phyloP scores from a whole-genome alignment of 345 rosid species.

The Excoecaria agallocha region DNA sequence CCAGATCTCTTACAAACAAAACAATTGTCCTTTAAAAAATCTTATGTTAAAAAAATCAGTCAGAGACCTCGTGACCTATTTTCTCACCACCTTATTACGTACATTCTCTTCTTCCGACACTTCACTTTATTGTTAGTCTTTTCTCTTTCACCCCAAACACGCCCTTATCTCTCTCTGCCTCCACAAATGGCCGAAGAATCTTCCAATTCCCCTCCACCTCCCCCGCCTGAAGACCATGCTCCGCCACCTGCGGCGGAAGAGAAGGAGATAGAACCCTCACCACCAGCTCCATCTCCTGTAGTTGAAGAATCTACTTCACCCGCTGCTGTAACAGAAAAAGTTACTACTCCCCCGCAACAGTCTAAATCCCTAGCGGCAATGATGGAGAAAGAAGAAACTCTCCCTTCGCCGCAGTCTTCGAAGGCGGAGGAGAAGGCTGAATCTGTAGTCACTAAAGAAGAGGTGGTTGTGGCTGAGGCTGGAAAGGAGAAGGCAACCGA shows the following conservation, averaged over 20 bases:
- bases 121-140: not conserved
- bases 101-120: not conserved
- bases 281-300: not conserved
- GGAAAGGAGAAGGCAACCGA: slow-evolving; percentile 16
- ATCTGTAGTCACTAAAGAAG: slow-evolving; percentile 22
- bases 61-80: slow-evolving; percentile 3
- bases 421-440: slow-evolving; percentile 2
- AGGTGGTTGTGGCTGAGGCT: slow-evolving; percentile 15
- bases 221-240: not conserved
- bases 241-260: not conserved
- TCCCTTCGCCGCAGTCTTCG: not conserved
- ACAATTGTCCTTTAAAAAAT: not conserved
- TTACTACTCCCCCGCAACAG: slow-evolving; percentile 9
- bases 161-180: not conserved
- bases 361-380: slow-evolving; percentile 36
- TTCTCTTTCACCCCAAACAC: not conserved
- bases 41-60: slow-evolving; percentile 5
- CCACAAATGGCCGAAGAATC: slow-evolving; percentile 27
- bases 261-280: not conserved
- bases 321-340: not conserved
- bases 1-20: not conserved
- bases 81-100: not conserved
- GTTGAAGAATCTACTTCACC: slow-evolving; percentile 10
- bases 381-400: slow-evolving; percentile 47
- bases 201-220: slow-evolving; percentile 10